Conservation (phyloP, 2,329 filamentous ascomycete species). For the Venturia effusa region DNA sequence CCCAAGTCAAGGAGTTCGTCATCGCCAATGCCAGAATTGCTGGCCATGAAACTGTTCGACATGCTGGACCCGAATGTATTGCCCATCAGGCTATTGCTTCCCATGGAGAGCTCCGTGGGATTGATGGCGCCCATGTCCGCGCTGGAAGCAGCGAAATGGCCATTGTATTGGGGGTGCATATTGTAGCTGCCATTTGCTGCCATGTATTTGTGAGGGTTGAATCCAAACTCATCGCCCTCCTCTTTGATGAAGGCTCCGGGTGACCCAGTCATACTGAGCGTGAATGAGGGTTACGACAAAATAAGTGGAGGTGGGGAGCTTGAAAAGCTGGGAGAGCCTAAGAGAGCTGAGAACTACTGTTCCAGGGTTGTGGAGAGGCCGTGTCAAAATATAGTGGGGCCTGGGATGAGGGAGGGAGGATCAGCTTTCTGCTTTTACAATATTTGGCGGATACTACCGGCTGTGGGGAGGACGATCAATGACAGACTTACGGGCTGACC, state of each 20-base stretch:
- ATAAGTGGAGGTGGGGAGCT: constrained; percentile 1
- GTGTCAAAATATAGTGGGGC: neutral
- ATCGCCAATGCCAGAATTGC: constrained; percentile 70
- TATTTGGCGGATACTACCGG: neutral
- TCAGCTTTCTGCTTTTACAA: neutral
- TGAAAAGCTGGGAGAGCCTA: neutral
- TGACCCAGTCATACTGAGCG: constrained; percentile 31
- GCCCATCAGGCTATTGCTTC: constrained; percentile 39
- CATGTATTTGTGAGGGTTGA: constrained; percentile 31
- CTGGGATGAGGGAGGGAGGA: neutral
- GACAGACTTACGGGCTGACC: neutral
- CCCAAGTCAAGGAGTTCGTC: constrained; percentile 76
- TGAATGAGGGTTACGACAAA: neutral
- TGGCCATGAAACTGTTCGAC: constrained; percentile 63
- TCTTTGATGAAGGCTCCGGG: constrained; percentile 55
- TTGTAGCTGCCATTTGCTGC: constrained; percentile 7
- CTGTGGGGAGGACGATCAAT: neutral
- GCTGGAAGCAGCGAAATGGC: constrained; percentile 35
- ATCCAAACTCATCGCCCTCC: constrained; percentile 53
- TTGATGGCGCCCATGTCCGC: constrained; percentile 47
- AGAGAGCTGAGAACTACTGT: neutral
- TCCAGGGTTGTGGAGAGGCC: neutral
- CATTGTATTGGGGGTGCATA: constrained; percentile 29
- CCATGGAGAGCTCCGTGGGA: constrained; percentile 74
- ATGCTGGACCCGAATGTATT: constrained; percentile 45